phyloP scores from a whole-genome alignment of 2,329 filamentous ascomycete species.

The Fusarium cyanostomum region DNA sequence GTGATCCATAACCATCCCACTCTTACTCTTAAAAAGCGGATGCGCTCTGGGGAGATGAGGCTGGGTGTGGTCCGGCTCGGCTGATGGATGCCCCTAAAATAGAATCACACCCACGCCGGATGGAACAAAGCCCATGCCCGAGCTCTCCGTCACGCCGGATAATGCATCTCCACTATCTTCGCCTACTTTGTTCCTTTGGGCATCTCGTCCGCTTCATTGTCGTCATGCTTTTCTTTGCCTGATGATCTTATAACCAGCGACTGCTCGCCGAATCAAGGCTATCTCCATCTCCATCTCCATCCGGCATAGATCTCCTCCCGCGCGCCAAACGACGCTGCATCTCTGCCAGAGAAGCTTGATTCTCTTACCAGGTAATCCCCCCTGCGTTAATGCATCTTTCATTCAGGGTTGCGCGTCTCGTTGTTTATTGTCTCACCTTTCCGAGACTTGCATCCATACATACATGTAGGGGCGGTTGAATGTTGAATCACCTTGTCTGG shows the following conservation, averaged over 20 bases:
- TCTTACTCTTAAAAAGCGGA: background rate
- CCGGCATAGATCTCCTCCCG: background rate
- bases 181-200: slow-evolving; percentile 7
- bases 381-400: slow-evolving; percentile 7
- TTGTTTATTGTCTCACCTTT: background rate
- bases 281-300: background rate
- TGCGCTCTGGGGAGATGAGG: slow-evolving; percentile 3
- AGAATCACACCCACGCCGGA: slow-evolving; percentile 21
- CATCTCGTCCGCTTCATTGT: slow-evolving; percentile 19
- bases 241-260: slow-evolving; percentile 28
- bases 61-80: slow-evolving; percentile 17
- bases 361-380: background rate
- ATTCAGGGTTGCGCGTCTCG: slow-evolving; percentile 12
- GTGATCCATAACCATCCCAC: background rate
- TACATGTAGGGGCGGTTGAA: slow-evolving; percentile 2
- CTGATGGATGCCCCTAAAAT: slow-evolving; percentile 25
- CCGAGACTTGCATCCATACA: background rate
- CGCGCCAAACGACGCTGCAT: slow-evolving; percentile 7
- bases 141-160: slow-evolving; percentile 16
- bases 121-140: slow-evolving; percentile 2
- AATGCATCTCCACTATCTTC: slow-evolving; percentile 1
- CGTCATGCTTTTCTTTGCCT: slow-evolving; percentile 26
- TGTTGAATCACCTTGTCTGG: background rate
- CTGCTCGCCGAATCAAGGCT: slow-evolving; percentile 14
- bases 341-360: slow-evolving; percentile 19